Evolutionary conservation across 495 filamentous ascomycete species (phyloP).

Genomic region (Cenococcum geophilum): DNA sequence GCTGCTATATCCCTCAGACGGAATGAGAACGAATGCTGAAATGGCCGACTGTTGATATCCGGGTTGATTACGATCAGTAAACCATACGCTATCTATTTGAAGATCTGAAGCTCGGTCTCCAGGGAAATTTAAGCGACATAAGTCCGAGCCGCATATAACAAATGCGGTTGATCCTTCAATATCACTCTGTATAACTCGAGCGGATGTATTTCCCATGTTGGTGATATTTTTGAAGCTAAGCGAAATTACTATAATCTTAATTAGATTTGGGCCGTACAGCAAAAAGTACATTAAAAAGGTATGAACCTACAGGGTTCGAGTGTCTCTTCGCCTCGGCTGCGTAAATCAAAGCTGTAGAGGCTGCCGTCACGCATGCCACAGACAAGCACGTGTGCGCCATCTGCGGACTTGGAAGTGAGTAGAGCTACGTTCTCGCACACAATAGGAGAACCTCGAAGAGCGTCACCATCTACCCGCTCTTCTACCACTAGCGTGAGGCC

Average conservation of each 20-base stretch:
- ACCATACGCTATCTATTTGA: slow-evolving; percentile 31
- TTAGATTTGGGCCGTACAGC: neutral
- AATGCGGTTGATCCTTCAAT: slow-evolving; percentile 22
- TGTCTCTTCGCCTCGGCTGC: neutral
- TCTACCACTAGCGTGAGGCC: slow-evolving; percentile 9
- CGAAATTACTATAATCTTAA: neutral
- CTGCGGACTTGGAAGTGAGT: neutral
- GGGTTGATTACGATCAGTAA: slow-evolving; percentile 26
- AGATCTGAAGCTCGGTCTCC: slow-evolving; percentile 4
- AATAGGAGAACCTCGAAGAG: neutral
- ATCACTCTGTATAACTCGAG: slow-evolving; percentile 6
- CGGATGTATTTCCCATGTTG: slow-evolving; percentile 20
- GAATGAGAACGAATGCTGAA: slow-evolving; percentile 20
- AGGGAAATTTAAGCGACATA: slow-evolving; percentile 17
- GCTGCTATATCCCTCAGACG: slow-evolving; percentile 23
- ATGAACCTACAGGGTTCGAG: neutral
- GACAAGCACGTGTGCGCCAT: slow-evolving; percentile 9
- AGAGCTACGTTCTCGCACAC: slow-evolving; percentile 28
- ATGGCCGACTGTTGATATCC: slow-evolving; percentile 26
- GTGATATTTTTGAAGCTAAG: neutral
- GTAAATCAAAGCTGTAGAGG: slow-evolving; percentile 8
- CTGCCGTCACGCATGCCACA: slow-evolving; percentile 35
- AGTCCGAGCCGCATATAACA: slow-evolving; percentile 24
- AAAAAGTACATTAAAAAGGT: neutral
- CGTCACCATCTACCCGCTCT: neutral